These are phyloP conservation scores for Rhizopus microsporus DNA, from an alignment of 371 early-diverging fungal species.

Conservation along the genomic window DNA sequence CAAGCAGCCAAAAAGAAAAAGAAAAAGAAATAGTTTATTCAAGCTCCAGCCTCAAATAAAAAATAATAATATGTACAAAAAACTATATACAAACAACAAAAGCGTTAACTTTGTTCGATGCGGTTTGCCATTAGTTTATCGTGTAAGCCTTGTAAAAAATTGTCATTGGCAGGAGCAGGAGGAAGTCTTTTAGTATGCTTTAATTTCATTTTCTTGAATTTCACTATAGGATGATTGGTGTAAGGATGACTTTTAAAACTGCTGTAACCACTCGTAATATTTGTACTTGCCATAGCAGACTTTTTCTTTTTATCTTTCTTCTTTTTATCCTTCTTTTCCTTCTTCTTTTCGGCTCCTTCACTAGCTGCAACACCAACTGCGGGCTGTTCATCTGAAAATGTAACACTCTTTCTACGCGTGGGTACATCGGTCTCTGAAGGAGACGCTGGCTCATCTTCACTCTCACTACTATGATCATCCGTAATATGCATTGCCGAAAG, in stretches of 20 bases:
- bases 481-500: not conserved
- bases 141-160: constrained; percentile 24
- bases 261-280: constrained; percentile 12
- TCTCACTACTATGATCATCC: not conserved
- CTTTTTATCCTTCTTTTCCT: constrained; percentile 19
- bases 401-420: constrained; percentile 17
- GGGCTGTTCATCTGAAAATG: constrained; percentile 14
- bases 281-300: constrained; percentile 15
- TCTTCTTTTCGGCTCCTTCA: constrained; percentile 9
- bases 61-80: not conserved
- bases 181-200: constrained; percentile 23
- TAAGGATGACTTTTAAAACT: constrained; percentile 24
- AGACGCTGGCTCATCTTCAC: constrained; percentile 7
- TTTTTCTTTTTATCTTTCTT: constrained; percentile 17
- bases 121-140: constrained; percentile 16
- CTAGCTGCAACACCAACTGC: constrained; percentile 14
- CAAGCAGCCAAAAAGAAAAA: constrained; percentile 55
- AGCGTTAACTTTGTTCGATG: not conserved
- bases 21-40: constrained; percentile 41
- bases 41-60: not conserved
- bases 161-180: constrained; percentile 24
- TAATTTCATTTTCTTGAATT: constrained; percentile 23
- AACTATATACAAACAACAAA: not conserved
- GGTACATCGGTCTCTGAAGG: not conserved
- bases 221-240: constrained; percentile 27